phyloP scores from a whole-genome alignment of 768 basidiomycete species.

The Phylloporus sp. region DNA sequence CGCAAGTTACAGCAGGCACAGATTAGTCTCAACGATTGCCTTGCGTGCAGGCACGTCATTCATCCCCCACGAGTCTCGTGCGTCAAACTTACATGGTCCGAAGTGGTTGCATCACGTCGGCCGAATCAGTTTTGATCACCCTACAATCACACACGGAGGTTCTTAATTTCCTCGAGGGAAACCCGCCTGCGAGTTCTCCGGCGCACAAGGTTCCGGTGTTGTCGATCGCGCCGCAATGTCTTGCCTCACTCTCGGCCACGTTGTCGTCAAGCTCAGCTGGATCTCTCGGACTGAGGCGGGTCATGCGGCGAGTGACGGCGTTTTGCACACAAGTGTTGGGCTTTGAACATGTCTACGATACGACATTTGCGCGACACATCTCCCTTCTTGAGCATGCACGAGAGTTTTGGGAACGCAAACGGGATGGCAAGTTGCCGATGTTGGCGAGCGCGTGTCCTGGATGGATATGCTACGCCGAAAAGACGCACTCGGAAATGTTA shows the following conservation, averaged over 20 bases:
- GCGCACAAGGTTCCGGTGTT: conserved; percentile 58
- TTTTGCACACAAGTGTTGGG: conserved; percentile 68
- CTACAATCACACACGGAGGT: conserved; percentile 95
- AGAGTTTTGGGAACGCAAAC: conserved; percentile 74
- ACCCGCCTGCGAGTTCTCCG: conserved; percentile 38
- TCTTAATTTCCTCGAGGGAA: conserved; percentile 64
- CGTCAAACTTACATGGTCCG: conserved; percentile 8
- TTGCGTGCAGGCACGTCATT: conserved; percentile 85
- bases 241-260: conserved; percentile 74
- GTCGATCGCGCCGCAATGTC: conserved; percentile 85
- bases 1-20: conserved; percentile 88
- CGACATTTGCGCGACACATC: conserved; percentile 89
- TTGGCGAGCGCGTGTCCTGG: conserved; percentile 95
- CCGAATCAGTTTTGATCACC: conserved; percentile 94
- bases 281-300: conserved; percentile 46
- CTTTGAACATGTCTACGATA: conserved; percentile 85
- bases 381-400: conserved; percentile 73
- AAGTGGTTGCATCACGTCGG: conserved; percentile 97
- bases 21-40: conserved; percentile 94
- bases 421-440: conserved; percentile 63
- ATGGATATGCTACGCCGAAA: conserved; percentile 99
- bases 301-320: conserved; percentile 65
- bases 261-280: conserved; percentile 43
- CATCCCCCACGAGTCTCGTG: background rate
- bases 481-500: conserved; percentile 90